A percentile compares a stretch with the other conserved stretches of the same genome.
Evolutionary conservation across 768 basidiomycete species (phyloP).

Genomic region (Mycena indigotica): DNA sequence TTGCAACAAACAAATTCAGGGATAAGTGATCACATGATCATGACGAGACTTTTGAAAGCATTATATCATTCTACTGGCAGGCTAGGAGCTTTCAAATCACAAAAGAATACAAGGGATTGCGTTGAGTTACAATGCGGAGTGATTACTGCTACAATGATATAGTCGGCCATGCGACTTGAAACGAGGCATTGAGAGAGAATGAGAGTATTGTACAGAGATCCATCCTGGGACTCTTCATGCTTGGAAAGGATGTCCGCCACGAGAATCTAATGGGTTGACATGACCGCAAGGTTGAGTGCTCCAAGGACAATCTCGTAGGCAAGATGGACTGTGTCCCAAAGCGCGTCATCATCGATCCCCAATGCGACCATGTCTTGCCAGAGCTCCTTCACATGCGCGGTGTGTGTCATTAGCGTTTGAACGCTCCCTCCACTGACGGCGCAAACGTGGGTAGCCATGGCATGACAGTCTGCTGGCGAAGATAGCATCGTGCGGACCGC

Average conservation of each 20-base stretch:
- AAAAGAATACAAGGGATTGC: too few species aligned
- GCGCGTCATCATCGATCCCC: slow-evolving; percentile 67
- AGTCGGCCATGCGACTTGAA: background rate
- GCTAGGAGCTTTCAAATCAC: too few species aligned
- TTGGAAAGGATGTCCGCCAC: too few species aligned
- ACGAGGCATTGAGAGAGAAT: background rate
- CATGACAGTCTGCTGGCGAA: slow-evolving; percentile 55
- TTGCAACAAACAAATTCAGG: background rate
- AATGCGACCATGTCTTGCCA: slow-evolving; percentile 81
- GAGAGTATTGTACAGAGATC: background rate
- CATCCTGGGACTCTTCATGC: background rate
- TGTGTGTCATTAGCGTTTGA: slow-evolving; percentile 51
- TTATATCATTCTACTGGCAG: too few species aligned
- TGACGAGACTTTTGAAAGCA: too few species aligned
- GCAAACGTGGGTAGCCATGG: slow-evolving; percentile 55
- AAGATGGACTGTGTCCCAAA: slow-evolving; percentile 79
- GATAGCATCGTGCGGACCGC: slow-evolving; percentile 45
- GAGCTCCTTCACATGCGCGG: slow-evolving; percentile 73
- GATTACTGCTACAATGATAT: background rate
- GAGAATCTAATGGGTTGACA: slow-evolving; percentile 6
- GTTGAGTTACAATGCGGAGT: too few species aligned
- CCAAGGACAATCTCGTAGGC: slow-evolving; percentile 78
- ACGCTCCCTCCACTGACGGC: slow-evolving; percentile 47
- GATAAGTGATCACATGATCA: too few species aligned
- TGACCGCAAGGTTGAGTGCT: slow-evolving; percentile 49